Evolutionary conservation across 1,139 yeast genomes (phyloP).

Genomic region (Sugiyamaella novakii): DNA sequence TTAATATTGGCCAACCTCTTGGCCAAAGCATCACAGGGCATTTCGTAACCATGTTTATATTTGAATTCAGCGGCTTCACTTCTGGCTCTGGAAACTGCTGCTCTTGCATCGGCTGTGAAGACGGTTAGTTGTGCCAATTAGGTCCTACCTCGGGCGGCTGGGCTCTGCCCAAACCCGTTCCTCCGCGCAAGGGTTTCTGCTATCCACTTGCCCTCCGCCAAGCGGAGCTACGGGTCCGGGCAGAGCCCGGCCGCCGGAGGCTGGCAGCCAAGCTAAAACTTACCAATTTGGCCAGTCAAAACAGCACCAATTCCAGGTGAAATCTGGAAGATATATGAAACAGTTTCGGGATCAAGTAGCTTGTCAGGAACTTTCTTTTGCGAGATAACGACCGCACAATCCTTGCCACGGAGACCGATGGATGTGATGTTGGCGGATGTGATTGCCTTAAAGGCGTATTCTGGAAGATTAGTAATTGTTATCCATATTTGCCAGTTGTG

Average conservation of each 20-base stretch:
- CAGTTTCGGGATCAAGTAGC: conserved; percentile 81
- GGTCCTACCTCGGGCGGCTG: no score
- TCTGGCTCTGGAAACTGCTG: conserved; percentile 87
- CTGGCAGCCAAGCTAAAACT: conserved; percentile 2
- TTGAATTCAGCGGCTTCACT: conserved; percentile 93
- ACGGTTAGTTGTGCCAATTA: no score
- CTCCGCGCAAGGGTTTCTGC: background rate
- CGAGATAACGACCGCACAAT: conserved; percentile 85
- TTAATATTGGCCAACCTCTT: conserved; percentile 94
- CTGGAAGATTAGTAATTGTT: conserved; percentile 28
- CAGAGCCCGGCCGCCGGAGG: no score
- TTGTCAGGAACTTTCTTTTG: conserved; percentile 97
- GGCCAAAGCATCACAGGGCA: conserved; percentile 93
- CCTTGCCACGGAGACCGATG: conserved; percentile 82
- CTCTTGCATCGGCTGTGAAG: conserved; percentile 84
- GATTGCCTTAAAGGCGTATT: conserved; percentile 96
- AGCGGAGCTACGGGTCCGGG: no score
- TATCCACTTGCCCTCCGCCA: no score
- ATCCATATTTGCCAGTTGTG: background rate
- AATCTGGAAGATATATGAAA: conserved; percentile 79
- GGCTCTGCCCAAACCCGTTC: no score
- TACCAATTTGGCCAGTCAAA: conserved; percentile 87
- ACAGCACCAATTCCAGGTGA: conserved; percentile 85
- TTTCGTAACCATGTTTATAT: conserved; percentile 92
- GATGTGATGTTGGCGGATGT: conserved; percentile 90